Evolutionary conservation across 208 protist species (phyloP).

Genomic region (Leishmania amazonensis): DNA sequence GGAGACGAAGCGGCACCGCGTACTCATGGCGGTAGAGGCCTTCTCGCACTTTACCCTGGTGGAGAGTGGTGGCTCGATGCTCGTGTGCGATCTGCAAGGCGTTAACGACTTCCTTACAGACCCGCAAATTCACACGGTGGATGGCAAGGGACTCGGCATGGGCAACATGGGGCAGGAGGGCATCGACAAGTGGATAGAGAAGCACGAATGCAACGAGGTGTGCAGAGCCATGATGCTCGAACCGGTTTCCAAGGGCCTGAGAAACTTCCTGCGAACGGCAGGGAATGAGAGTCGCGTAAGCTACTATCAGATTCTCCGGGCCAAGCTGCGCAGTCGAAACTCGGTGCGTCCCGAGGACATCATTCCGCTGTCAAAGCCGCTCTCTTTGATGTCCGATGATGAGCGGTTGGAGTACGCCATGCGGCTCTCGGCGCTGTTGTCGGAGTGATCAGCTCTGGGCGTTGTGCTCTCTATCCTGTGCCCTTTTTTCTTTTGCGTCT

Average conservation of each 20-base stretch:
- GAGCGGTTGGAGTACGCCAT: constrained; percentile 74
- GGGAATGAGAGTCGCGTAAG: constrained; percentile 26
- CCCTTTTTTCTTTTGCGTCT: neutral
- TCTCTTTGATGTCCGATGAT: constrained; percentile 73
- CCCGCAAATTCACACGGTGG: constrained; percentile 83
- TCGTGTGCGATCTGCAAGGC: constrained; percentile 86
- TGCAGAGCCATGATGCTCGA: constrained; percentile 55
- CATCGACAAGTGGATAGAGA: constrained; percentile 76
- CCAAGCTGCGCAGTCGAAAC: constrained; percentile 42
- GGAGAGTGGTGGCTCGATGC: constrained; percentile 66
- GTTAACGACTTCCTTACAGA: constrained; percentile 86
- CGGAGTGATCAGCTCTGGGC: constrained; percentile 11
- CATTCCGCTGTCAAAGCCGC: constrained; percentile 58
- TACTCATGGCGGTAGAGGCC: constrained; percentile 81
- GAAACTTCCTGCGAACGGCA: neutral
- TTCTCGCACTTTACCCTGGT: constrained; percentile 86
- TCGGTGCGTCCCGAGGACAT: constrained; percentile 48
- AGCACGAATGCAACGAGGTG: constrained; percentile 73
- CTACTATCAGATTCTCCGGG: constrained; percentile 58
- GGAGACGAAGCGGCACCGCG: constrained; percentile 37
- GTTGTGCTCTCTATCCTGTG: neutral
- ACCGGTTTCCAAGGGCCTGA: constrained; percentile 26
- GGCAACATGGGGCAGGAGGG: constrained; percentile 83
- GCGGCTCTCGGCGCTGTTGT: constrained; percentile 50
- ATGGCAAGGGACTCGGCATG: constrained; percentile 79